A percentile compares a stretch with the other conserved stretches of the same genome.
Evolutionary conservation across 495 filamentous ascomycete genomes (phyloP).

Genomic region (Neurospora intermedia): DNA sequence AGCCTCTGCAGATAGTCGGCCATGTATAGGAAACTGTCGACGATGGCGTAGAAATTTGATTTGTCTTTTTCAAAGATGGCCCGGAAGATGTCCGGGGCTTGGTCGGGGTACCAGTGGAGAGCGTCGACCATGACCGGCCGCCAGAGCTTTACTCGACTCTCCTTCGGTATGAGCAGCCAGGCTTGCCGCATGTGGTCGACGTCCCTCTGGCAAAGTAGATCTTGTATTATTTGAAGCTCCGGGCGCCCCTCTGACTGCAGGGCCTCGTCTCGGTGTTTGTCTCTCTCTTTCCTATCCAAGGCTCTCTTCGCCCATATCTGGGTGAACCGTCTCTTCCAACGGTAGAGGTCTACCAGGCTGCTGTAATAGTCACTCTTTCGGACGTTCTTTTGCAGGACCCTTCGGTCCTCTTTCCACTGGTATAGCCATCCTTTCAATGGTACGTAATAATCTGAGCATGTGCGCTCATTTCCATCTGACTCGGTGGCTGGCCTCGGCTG

Average conservation of each 20-base stretch:
- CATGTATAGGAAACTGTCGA: background rate
- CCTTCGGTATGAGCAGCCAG: background rate
- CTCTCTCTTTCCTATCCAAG: background rate
- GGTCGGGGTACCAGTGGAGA: constrained; percentile 33
- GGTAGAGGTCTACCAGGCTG: background rate
- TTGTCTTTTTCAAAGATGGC: constrained; percentile 31
- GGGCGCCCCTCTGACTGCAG: background rate
- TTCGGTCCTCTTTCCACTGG: background rate
- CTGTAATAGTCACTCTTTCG: background rate
- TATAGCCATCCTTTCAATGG: background rate
- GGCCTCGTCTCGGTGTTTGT: background rate
- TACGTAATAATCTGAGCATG: background rate
- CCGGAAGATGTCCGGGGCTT: constrained; percentile 37
- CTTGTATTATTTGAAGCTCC: background rate
- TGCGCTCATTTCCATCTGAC: background rate
- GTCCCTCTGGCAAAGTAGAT: background rate
- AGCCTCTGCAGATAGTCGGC: background rate
- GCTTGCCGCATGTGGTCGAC: background rate
- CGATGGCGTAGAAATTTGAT: constrained; percentile 39
- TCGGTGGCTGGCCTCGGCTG: background rate
- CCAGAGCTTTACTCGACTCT: constrained; percentile 28
- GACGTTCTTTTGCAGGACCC: background rate
- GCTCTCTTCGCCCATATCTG: background rate
- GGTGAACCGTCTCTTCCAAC: background rate
- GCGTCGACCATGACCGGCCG: constrained; percentile 40